Percentiles rank a stretch among this genome's conserved stretches.
Conservation (phyloP, 2,329 filamentous ascomycete species). For the Penicillium sp. region DNA sequence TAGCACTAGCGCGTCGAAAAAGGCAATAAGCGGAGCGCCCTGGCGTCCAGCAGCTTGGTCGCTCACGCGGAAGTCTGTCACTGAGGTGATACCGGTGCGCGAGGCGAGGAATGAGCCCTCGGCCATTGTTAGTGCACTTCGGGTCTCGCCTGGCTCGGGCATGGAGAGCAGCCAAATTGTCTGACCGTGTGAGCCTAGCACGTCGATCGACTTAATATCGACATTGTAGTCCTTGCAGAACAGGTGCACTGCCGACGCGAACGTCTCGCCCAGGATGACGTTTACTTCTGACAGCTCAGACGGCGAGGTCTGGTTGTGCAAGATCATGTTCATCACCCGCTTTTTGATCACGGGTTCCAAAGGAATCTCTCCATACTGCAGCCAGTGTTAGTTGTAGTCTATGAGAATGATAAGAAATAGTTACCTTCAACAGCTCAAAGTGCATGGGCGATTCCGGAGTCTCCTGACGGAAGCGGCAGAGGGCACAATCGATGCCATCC, state of each 20-base stretch:
- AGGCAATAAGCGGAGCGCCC: constrained; percentile 57
- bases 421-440: constrained; percentile 53
- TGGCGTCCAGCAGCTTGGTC: constrained; percentile 59
- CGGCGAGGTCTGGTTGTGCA: constrained; percentile 55
- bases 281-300: constrained; percentile 60
- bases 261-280: constrained; percentile 58
- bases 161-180: constrained; percentile 60
- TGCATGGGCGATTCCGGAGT: constrained; percentile 55
- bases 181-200: constrained; percentile 60
- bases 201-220: constrained; percentile 51
- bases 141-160: constrained; percentile 50
- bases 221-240: constrained; percentile 52
- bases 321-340: constrained; percentile 59
- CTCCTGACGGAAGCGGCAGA: constrained; percentile 58
- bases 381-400: neutral
- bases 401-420: neutral
- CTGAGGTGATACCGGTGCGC: constrained; percentile 58
- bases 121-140: constrained; percentile 57
- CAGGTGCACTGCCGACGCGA: constrained; percentile 53
- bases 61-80: constrained; percentile 60
- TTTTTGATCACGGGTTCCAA: constrained; percentile 57
- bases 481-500: constrained; percentile 60
- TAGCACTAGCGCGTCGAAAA: constrained; percentile 59
- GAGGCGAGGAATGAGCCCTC: constrained; percentile 58
- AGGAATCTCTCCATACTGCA: constrained; percentile 57